These are phyloP conservation scores for Pleurostoma richardsiae DNA, from an alignment of 2,329 filamentous ascomycete genomes.

Conservation along the genomic window DNA sequence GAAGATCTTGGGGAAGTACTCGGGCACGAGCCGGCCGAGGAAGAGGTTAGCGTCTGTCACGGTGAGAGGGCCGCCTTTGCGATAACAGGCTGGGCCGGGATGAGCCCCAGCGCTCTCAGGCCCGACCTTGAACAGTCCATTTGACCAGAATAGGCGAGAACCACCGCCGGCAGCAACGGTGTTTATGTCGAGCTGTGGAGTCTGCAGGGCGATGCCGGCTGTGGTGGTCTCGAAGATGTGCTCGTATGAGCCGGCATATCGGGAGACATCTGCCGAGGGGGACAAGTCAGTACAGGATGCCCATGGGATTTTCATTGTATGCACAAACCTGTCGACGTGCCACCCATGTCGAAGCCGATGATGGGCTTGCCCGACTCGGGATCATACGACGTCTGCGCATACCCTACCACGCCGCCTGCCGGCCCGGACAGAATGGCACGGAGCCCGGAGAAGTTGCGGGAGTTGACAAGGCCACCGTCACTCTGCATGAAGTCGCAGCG, in stretches of 20 bases:
- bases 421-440: slow-evolving; percentile 65
- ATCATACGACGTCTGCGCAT: slow-evolving; percentile 67
- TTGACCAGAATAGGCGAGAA: slow-evolving; percentile 51
- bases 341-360: slow-evolving; percentile 67
- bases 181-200: slow-evolving; percentile 64
- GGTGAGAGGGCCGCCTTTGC: slow-evolving; percentile 62
- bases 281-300: not conserved
- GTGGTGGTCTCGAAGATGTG: slow-evolving; percentile 67
- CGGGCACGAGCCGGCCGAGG: slow-evolving; percentile 58
- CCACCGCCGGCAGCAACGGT: slow-evolving; percentile 45
- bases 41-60: slow-evolving; percentile 68
- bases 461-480: slow-evolving; percentile 36
- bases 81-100: slow-evolving; percentile 66
- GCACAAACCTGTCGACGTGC: slow-evolving; percentile 9
- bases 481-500: slow-evolving; percentile 68
- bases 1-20: slow-evolving; percentile 71
- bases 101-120: slow-evolving; percentile 64
- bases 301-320: not conserved
- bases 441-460: slow-evolving; percentile 9
- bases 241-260: slow-evolving; percentile 62
- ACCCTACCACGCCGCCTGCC: slow-evolving; percentile 67
- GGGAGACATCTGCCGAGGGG: slow-evolving; percentile 48
- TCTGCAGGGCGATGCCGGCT: slow-evolving; percentile 62
- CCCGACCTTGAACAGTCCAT: slow-evolving; percentile 61
- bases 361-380: slow-evolving; percentile 60